Evolutionary conservation across 306 rosid genomes (phyloP).

Genomic region (Delonix regia): DNA sequence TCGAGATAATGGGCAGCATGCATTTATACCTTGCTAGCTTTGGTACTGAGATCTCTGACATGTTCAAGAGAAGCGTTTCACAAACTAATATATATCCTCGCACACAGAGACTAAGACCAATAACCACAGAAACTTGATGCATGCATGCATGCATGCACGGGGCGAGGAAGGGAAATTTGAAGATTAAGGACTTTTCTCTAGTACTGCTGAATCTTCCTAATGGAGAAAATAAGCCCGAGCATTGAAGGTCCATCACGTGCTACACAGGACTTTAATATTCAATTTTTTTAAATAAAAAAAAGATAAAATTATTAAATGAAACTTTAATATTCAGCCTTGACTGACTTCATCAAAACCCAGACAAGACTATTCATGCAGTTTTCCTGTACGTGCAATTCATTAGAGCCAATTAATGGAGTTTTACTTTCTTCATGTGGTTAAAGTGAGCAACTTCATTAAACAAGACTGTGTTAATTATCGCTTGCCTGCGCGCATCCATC

Average conservation of each 20-base stretch:
- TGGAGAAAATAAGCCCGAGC: too few relatives aligned
- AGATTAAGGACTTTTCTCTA: neutral
- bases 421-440: neutral
- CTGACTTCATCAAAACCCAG: neutral
- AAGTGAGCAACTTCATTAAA: neutral
- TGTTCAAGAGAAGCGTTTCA: too few relatives aligned
- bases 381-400: neutral
- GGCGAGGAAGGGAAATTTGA: neutral
- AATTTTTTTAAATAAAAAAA: too few relatives aligned
- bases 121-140: neutral
- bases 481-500: neutral
- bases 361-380: neutral
- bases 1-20: too few relatives aligned
- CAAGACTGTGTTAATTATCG: neutral
- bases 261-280: neutral
- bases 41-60: too few relatives aligned
- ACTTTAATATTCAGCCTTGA: too few relatives aligned
- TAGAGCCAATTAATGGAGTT: neutral
- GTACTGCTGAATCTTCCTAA: neutral
- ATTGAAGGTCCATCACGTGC: neutral
- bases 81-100: too few relatives aligned
- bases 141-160: neutral
- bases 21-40: too few relatives aligned
- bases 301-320: too few relatives aligned
- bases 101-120: neutral